Evolutionary conservation across 2,329 filamentous ascomycete species (phyloP), one percentile per base, ranked within the genome.

Genomic region (Pestalotiopsis sp.): DNA sequence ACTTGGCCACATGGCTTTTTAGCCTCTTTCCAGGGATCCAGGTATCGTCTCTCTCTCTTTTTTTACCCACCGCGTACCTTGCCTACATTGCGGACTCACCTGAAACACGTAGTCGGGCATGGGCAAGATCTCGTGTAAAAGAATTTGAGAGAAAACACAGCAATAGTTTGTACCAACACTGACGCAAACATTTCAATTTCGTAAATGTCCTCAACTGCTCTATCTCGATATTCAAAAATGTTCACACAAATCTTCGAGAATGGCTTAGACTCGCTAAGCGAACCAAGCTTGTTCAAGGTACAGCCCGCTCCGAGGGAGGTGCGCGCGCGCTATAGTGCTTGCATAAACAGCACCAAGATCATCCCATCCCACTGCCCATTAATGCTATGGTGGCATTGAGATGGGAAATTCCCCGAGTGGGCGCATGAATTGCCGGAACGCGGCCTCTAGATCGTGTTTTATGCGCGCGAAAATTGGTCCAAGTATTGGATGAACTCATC

Each of bases 401-500:
- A n/a, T 23, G 14, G 27, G 25, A 60, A 66, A 20, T 31, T 52
- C 52, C 41, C 65, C 65, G 65, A 59, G 38, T 60, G 36, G 36
- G 23, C 23, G 65, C 65, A 65, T 65, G 49, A 65, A 65, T 20
- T 27, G n/a, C 59, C 12, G 36, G 59, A 23, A 23, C 25, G 23
- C 23, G 27, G 27, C 25, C 59, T 27, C 14, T 38, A n/a, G 27
- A 61, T 20, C 31, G 59, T 25, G n/a, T 20, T 38, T 36, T 36
- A 20, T 39, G 31, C 45, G 31, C 25, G 25, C 25, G 27, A 14
- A 31, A 31, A 31, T 31, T 27, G 27, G 27, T 31, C 27, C 27
- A 31, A 36, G 31, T 36, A 61, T 52, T 65, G 69, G 71, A 69
- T 69, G 67, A 73, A 69, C 66, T 20, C 57, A 65, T 65, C 63